phyloP scores from a whole-genome alignment of 345 rosid species.

The Eucalyptus curtisii region DNA sequence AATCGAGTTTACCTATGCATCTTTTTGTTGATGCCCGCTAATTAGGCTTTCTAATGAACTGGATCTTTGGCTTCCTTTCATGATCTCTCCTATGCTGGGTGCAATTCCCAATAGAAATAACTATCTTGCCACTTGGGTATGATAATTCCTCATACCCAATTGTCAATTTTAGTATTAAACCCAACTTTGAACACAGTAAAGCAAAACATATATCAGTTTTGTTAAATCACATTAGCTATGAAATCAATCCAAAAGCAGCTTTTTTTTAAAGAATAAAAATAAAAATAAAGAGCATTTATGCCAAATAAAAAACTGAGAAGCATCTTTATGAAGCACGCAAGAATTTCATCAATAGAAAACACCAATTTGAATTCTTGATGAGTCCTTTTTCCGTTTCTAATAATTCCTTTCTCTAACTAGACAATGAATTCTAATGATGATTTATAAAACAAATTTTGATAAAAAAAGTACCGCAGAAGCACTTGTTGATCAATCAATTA shows the following conservation, averaged over 20 bases:
- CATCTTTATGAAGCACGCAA: neutral
- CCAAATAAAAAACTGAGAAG: neutral
- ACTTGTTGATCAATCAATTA: too few species aligned
- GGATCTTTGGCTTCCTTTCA: neutral
- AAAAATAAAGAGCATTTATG: neutral
- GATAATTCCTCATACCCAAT: neutral
- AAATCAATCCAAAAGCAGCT: neutral
- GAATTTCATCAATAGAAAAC: neutral
- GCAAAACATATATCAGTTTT: neutral
- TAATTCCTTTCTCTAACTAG: neutral
- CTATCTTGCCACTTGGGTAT: neutral
- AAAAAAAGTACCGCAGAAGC: neutral
- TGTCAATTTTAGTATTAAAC: neutral
- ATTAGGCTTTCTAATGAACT: neutral
- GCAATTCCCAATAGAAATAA: neutral
- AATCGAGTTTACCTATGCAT: neutral
- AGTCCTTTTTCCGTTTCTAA: neutral
- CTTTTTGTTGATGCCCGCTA: neutral
- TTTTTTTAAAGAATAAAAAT: accelerated
- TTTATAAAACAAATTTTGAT: too few species aligned
- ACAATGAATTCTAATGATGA: neutral
- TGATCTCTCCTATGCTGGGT: neutral
- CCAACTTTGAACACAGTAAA: neutral
- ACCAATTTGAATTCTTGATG: neutral
- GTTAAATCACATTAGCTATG: neutral